Conservation (phyloP, 2,329 filamentous ascomycete species). For the Aspergillus sp. region DNA sequence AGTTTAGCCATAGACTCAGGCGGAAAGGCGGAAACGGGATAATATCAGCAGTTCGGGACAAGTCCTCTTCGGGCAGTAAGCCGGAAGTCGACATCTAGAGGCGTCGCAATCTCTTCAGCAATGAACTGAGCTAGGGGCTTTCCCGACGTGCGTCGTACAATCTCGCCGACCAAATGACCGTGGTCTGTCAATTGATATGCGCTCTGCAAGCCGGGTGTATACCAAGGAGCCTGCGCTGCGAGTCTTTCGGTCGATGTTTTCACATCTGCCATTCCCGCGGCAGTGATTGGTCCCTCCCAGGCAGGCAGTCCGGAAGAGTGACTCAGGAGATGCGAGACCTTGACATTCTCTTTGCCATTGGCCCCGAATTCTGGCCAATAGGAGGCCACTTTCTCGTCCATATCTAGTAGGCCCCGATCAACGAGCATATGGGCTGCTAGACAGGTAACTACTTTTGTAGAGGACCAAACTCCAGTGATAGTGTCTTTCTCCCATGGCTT, state of each 20-base stretch:
- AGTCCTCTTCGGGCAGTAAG: neutral
- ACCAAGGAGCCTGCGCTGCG: conserved; percentile 34
- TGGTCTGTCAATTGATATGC: conserved; percentile 30
- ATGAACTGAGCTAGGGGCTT: neutral
- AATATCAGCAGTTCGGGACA: neutral
- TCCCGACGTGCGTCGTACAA: neutral
- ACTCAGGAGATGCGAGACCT: conserved; percentile 18
- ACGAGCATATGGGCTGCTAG: conserved; percentile 18
- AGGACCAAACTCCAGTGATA: conserved; percentile 20
- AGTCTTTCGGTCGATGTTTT: conserved; percentile 21
- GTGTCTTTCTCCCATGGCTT: conserved; percentile 31
- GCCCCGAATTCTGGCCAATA: conserved; percentile 28
- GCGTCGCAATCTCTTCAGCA: neutral
- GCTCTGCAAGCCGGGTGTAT: conserved; percentile 31
- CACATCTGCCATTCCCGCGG: conserved; percentile 27
- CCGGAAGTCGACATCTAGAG: neutral
- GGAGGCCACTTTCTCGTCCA: conserved; percentile 17
- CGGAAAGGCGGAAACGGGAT: neutral
- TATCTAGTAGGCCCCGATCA: conserved; percentile 19
- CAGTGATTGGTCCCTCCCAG: conserved; percentile 22
- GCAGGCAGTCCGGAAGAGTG: conserved; percentile 14
- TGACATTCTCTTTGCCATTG: conserved; percentile 23
- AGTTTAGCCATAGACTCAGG: neutral
- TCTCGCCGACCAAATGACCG: neutral
- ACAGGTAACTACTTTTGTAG: conserved; percentile 18